Evolutionary conservation across 176 grass and related monocot species (phyloP), one percentile per base, ranked within the genome.

Genomic region (Juncus effusus): DNA sequence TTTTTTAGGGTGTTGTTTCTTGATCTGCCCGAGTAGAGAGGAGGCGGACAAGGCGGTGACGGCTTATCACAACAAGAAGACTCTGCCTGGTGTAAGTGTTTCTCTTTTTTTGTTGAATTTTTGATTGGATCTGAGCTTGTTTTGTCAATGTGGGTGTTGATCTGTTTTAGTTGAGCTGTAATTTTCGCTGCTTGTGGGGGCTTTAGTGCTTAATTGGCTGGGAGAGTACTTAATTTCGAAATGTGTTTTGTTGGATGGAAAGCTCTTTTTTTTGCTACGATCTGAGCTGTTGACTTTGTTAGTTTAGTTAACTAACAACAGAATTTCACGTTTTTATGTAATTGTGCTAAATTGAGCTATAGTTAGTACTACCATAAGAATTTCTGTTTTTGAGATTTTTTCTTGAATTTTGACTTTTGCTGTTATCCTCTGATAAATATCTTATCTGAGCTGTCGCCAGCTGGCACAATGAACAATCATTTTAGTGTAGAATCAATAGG

Each of bases 1-100:
- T 60, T 72, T 72, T 59, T 35, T 12, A 72, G 69, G 69, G 56
- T 72, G 69, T 16, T 72, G 95, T 60, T 99, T 99, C 70, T 40
- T 99, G 89, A 87, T 99, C 73, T 99, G 95, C 70, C 89, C 81
- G 42, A 90, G 88, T 54, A 79, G 86, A 68, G 74, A 89, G 69
- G 95, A 99, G 78, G 95, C 89, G 47, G 95, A 99, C 73, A 99
- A 99, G 86, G 89, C 95, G n/a, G 95, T 99, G 67, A 52, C 53
- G 57, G 81, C 89, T 47, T 94, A 72, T 64, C 95, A 99, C 78
- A 99, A 99, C 80, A 99, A 99, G 79, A 69, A 54, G 9, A 94
- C 89, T 8, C 62, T 99, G 38, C 69, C 86, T 57, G 95, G 95
- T 67, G 95, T 99, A 90, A 73, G 83, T 83, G 36, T 40, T 52